Evolutionary conservation across 2,329 filamentous ascomycete species (phyloP), one percentile per base, ranked within the genome.

Genomic region (Colletotrichum eleusines): DNA sequence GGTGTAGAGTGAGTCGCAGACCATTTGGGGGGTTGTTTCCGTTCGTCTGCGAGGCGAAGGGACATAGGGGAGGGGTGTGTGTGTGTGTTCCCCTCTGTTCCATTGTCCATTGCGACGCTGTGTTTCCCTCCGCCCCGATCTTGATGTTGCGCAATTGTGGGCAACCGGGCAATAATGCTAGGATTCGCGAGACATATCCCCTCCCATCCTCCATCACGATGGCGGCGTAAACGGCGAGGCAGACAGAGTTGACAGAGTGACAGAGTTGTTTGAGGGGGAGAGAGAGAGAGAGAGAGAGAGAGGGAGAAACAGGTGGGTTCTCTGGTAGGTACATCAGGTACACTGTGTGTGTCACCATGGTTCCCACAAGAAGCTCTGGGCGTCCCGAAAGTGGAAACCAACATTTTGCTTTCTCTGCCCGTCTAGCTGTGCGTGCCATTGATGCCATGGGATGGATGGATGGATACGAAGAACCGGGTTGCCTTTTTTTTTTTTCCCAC

Each of bases 101-200:
- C 67, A 67, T 67, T 59, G 42, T 35, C 55, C 58, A 68, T 58
- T 71, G 44, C 68, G 68, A 71, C 68, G 68, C 51, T 42, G 68
- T 63, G 63, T n/a, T n/a, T n/a, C 42, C 20, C 7, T 9, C 1
- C 44, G 1, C 20, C 51, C 68, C n/a, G n/a, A n/a, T n/a, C 68
- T 58, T 71, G 58, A 42, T 35, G 64, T 63, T 71, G 64, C 64
- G 64, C 58, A 63, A 71, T 71, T 63, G 58, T 71, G 64, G 68
- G 42, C 53, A 54, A 54, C 58, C 68, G 64, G 44, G 59, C 68
- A 62, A 51, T 57, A 46, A 44, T 46, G 57, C 58, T 33, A 26
- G 50, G 63, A 38, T 55, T 11, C 65, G 60, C 38, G n/a, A 57
- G 1, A n/a, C n/a, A 23, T 44, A 11, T n/a, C 8, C n/a, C n/a